Evolutionary conservation across 1,139 yeast genomes (phyloP).

Genomic region (Debaryomyces fabryi): DNA sequence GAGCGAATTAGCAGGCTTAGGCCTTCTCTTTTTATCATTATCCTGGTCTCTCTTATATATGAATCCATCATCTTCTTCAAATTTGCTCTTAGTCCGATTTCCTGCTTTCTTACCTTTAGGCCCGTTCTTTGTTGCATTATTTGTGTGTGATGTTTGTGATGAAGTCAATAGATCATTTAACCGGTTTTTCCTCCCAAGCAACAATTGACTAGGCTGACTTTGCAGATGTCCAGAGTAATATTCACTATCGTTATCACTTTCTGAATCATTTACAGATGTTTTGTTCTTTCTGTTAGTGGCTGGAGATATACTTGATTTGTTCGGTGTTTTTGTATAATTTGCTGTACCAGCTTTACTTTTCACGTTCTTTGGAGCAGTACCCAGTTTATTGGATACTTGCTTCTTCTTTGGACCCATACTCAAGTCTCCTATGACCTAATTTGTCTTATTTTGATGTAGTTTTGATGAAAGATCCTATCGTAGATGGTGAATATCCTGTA

Average conservation of each 20-base stretch:
- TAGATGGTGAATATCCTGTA: conserved; percentile 15
- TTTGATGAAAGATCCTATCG: neutral
- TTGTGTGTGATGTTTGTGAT: conserved; percentile 12
- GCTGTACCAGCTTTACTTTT: conserved; percentile 4
- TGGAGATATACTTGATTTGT: conserved; percentile 4
- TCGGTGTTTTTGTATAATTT: conserved; percentile 1
- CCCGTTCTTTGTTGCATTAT: neutral
- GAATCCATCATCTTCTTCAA: conserved; percentile 52
- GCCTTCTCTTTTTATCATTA: conserved; percentile 16
- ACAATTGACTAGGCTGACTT: conserved; percentile 12
- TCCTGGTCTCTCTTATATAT: conserved; percentile 40
- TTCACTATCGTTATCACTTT: conserved; percentile 2
- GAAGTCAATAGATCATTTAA: conserved; percentile 30
- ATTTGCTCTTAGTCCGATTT: conserved; percentile 14
- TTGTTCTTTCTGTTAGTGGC: neutral
- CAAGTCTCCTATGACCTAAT: neutral
- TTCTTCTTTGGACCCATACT: conserved; percentile 19
- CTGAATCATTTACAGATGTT: conserved; percentile 1
- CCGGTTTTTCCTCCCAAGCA: conserved; percentile 27
- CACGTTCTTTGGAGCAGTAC: conserved; percentile 3
- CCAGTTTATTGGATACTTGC: conserved; percentile 7
- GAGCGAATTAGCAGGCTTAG: conserved; percentile 29
- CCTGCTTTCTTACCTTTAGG: conserved; percentile 8
- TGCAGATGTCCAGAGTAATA: conserved; percentile 11
- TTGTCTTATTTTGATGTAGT: neutral